Evolutionary conservation across 768 basidiomycete genomes (phyloP), one percentile per base, ranked within the genome.

Genomic region (Hericium rajendrae): DNA sequence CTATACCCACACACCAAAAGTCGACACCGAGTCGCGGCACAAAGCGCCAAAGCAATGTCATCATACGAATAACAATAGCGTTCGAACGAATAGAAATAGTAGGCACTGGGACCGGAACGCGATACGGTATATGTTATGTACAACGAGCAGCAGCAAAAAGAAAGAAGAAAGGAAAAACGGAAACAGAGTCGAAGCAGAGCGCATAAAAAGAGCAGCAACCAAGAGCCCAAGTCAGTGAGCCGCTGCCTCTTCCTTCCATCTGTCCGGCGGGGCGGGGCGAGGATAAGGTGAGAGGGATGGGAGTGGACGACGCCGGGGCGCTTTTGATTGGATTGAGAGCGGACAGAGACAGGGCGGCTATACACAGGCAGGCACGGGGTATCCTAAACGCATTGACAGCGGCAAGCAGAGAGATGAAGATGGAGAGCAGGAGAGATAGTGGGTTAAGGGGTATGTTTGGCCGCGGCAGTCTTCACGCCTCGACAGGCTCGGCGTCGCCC

Each of bases 191-290:
- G 58, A 74, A 65, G 69, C 60, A 68, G 71, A 76, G 71, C 69
- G 67, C 74, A 78, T 78, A 78, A 78, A 76, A 71, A 78, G 71
- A 46, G 69, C 68, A 71, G 74, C 80, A 83, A 82, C 79, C 79
- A 82, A 82, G 74, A 82, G 79, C 82, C 79, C 79, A 80, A 79
- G 64, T 62, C 65, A 64, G 57, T 68, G 73, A 72, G 73, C 75
- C 70, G 69, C 68, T 71, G 71, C 77, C 76, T 71, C 71, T 71
- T 64, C 68, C 69, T 71, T 74, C 73, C 76, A 72, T 76, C 75
- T 74, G 72, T 69, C 71, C 66, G 66, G 24, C 28, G 28, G 28
- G 28, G 28, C 28, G 28, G 28, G 28, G 28, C 28, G 28, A 32
- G 28, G 28, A 46, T 20, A 18, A 18, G 37, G 24, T 37, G 51